These are phyloP conservation scores for Neurospora sp. DNA, from an alignment of 495 filamentous ascomycete genomes.

Conservation along the genomic window DNA sequence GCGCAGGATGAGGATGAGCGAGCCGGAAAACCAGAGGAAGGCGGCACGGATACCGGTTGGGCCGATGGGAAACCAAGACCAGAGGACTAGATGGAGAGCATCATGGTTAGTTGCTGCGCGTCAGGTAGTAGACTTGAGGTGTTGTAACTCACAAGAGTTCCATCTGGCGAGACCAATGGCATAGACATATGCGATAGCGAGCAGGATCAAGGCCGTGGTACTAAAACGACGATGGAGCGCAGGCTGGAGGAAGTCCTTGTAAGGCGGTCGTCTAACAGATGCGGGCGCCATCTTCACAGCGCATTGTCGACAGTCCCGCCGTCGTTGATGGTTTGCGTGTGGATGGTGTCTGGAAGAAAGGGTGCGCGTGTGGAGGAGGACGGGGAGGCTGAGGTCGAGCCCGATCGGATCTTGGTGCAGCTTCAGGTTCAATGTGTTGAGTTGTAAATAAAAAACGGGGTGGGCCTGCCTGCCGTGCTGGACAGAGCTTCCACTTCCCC, in stretches of 20 bases:
- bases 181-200: slow-evolving; percentile 65
- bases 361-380: not conserved
- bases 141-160: slow-evolving; percentile 47
- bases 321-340: not conserved
- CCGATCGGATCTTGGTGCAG: not conserved
- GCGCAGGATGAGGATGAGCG: slow-evolving; percentile 62
- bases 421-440: not conserved
- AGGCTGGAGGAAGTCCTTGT: slow-evolving; percentile 86
- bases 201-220: slow-evolving; percentile 53
- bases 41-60: slow-evolving; percentile 63
- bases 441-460: not conserved
- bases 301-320: slow-evolving; percentile 20
- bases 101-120: slow-evolving; percentile 7
- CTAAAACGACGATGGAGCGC: slow-evolving; percentile 80
- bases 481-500: not conserved
- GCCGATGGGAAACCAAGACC: slow-evolving; percentile 80
- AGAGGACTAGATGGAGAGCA: slow-evolving; percentile 47
- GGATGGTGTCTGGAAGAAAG: not conserved
- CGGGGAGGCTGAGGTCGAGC: not conserved
- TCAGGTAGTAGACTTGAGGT: no score
- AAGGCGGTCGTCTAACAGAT: slow-evolving; percentile 39
- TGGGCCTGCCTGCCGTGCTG: not conserved
- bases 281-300: slow-evolving; percentile 31
- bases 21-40: slow-evolving; percentile 63
- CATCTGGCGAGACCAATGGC: slow-evolving; percentile 61